Conservation (phyloP, 129 eudicot genomes). For the Centaurea solstitialis region DNA sequence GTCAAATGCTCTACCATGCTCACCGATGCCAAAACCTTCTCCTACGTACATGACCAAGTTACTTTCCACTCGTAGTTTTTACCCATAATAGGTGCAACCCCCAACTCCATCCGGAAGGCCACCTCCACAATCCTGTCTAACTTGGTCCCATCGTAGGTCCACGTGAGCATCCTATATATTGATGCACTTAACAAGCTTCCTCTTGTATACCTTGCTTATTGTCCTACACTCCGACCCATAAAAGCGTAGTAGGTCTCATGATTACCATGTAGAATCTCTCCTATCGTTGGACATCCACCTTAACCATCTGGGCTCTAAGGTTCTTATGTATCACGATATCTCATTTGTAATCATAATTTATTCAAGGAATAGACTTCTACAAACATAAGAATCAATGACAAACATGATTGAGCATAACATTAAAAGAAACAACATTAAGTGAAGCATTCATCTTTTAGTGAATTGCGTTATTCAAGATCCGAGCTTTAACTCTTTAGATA, state of each 20-base stretch:
- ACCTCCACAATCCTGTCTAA: too few relatives aligned
- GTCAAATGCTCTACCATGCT: too few relatives aligned
- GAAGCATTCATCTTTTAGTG: not conserved
- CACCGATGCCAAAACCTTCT: too few relatives aligned
- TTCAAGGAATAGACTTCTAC: not conserved
- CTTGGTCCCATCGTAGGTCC: too few relatives aligned
- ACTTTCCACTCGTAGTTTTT: too few relatives aligned
- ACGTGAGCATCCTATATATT: too few relatives aligned
- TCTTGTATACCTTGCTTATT: not conserved
- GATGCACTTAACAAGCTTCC: too few relatives aligned
- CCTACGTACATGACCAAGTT: too few relatives aligned
- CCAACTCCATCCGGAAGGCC: too few relatives aligned
- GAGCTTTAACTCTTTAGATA: not conserved
- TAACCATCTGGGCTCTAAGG: not conserved
- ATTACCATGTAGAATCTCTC: not conserved
- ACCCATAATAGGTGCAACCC: too few relatives aligned
- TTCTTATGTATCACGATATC: not conserved
- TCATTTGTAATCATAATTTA: not conserved
- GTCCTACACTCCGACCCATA: not conserved
- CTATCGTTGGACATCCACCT: not conserved
- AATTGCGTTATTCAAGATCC: conserved; percentile 17
- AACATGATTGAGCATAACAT: not conserved
- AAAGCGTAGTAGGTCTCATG: not conserved
- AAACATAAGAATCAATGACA: not conserved
- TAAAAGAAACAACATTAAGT: not conserved